A percentile compares a stretch with the other conserved stretches of the same genome.
Evolutionary conservation across 176 grass and related monocot species (phyloP).

Genomic region (Zizania latifolia): DNA sequence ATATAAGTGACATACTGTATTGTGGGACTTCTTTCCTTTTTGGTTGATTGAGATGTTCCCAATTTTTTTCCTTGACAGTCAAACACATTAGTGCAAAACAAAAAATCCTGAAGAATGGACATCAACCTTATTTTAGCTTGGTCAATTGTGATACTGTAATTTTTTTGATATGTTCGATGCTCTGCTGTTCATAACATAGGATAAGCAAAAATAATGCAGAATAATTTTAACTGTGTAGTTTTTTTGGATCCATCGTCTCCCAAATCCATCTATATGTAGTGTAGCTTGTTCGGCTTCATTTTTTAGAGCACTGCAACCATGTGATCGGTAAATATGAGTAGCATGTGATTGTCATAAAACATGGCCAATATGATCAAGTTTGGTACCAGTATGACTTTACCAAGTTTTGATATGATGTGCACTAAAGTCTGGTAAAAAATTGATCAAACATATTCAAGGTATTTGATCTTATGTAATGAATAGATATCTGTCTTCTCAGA

Average conservation of each 20-base stretch:
- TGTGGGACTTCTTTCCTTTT: neutral
- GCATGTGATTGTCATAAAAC: neutral
- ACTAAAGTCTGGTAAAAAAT: too few species aligned
- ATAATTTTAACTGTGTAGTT: neutral
- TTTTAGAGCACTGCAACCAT: too few species aligned
- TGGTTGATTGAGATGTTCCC: neutral
- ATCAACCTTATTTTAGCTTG: neutral
- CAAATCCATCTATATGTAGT: neutral
- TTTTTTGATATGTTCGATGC: too few species aligned
- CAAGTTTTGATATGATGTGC: neutral
- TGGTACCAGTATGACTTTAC: neutral
- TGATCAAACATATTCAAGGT: too few species aligned
- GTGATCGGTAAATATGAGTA: neutral
- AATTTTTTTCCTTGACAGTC: neutral
- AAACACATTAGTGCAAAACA: neutral
- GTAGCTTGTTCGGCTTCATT: neutral
- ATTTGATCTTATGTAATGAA: too few species aligned
- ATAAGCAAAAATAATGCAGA: neutral
- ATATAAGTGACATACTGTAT: too few species aligned
- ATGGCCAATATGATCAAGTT: neutral
- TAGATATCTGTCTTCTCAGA: too few species aligned
- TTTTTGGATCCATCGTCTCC: neutral
- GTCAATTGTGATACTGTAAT: too few species aligned
- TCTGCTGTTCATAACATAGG: too few species aligned
- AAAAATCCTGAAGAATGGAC: neutral